Base-by-base conservation (phyloP, 768 basidiomycete genomes). In the Serendipita sp. region DNA sequence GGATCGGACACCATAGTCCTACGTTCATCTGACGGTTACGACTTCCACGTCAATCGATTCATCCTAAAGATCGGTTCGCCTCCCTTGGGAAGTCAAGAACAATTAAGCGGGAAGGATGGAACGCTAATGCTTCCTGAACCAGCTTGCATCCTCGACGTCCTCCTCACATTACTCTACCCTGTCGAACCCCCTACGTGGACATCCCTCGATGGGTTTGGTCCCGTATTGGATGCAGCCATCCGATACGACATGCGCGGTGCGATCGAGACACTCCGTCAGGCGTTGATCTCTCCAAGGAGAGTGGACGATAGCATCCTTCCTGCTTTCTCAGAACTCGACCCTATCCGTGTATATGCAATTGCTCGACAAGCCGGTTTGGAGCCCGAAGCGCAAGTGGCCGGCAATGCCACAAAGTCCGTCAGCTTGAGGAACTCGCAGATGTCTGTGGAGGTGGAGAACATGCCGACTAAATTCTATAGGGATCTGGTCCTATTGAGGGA, bases 91-190 rank as follows among this genome's bases (percentile, higher is more conserved):
- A 10, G 23, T 10, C 23, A 27, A 27, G 16, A 29, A n/a, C 55
- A 23, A 29, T 18, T 34, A 8, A 60, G 34, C 16, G 16, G 27
- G n/a, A 37, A 60, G 10, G 27, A 31, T 33, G 29, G 29, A 33
- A 34, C 34, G 55, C 27, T 60, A 2, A 27, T 60, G 27, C 33
- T 60, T 1, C 55, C 18, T 2, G 55, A 60, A 36, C 27, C 55
- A 23, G 55, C 55, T 3, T 37, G 29, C 55, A 67, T 67, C n/a
- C 46, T 69, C 27, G 68, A 70, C 40, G 34, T 45, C 3, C 60
- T 69, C 27, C 62, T 70, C 16, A 67, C 67, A 36, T 52, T 68
- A 62, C 63, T 63, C 52, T 70, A 70, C 46, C 68, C 69, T 3
- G 55, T 68, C 36, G 18, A 62, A 16, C 50, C 64, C 3, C 68